A percentile compares a stretch with the other conserved stretches of the same genome.
Evolutionary conservation across 208 protist genomes (phyloP).

Genomic region (Trypanosoma grayi): DNA sequence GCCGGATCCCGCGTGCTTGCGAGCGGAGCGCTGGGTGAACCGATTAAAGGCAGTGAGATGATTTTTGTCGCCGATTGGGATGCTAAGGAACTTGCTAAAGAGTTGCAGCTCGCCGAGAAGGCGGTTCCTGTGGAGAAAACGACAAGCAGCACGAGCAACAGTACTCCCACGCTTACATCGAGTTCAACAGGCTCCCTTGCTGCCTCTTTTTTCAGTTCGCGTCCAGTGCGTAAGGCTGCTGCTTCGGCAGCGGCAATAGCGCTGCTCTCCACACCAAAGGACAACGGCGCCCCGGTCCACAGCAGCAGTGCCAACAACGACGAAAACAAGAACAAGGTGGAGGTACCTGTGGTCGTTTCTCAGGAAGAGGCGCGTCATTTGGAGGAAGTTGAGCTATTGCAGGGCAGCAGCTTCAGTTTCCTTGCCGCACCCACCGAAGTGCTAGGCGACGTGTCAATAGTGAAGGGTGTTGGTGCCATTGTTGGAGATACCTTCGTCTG

Average conservation of each 20-base stretch:
- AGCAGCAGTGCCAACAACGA: background rate
- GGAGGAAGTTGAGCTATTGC: background rate
- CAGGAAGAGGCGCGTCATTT: background rate
- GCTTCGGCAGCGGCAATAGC: constrained; percentile 40
- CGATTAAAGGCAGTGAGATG: constrained; percentile 50
- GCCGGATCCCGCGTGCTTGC: constrained; percentile 23
- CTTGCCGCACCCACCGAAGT: constrained; percentile 11
- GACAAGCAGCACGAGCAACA: constrained; percentile 1
- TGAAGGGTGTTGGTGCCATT: constrained; percentile 3
- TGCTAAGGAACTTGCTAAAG: constrained; percentile 13
- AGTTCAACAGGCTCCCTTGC: constrained; percentile 23
- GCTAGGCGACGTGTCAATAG: constrained; percentile 11
- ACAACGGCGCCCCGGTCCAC: background rate
- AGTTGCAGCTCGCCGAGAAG: constrained; percentile 20
- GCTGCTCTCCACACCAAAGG: constrained; percentile 27
- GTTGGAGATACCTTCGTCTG: constrained; percentile 26
- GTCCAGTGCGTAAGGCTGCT: constrained; percentile 10
- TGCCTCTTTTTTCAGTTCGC: constrained; percentile 63
- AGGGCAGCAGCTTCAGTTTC: constrained; percentile 14
- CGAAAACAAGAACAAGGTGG: background rate
- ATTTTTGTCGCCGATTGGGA: constrained; percentile 69
- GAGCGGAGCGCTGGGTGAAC: constrained; percentile 2
- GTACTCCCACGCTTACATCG: constrained; percentile 4
- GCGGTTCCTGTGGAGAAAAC: background rate
- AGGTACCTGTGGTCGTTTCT: background rate